Evolutionary conservation across 805 yeast species (phyloP).

Genomic region (Candida dajiaensis): DNA sequence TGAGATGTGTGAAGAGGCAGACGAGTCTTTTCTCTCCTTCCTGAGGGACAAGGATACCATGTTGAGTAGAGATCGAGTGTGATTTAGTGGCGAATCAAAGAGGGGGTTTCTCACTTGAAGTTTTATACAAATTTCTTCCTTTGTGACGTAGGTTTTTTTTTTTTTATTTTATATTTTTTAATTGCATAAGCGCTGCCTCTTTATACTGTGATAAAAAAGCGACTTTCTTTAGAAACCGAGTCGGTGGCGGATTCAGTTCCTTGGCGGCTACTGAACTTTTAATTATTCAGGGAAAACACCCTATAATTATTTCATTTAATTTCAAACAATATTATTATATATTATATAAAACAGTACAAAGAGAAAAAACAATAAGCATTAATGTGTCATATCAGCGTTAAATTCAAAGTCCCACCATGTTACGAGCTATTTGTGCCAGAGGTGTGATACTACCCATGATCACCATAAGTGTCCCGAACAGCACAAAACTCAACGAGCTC

Average conservation of each 20-base stretch:
- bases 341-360: not conserved
- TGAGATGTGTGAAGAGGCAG: not conserved
- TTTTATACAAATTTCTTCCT: not conserved
- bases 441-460: conserved; percentile 58
- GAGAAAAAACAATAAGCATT: not conserved
- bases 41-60: not conserved
- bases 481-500: conserved; percentile 62
- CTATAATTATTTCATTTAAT: no score
- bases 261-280: not conserved
- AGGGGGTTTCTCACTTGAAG: not conserved
- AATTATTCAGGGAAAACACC: no score
- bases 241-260: not conserved
- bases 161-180: no score
- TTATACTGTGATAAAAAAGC: no score
- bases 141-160: not conserved
- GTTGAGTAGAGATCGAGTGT: not conserved
- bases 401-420: conserved; percentile 36
- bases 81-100: not conserved
- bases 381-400: not conserved
- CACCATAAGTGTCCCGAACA: conserved; percentile 71
- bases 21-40: not conserved
- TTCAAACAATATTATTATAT: no score
- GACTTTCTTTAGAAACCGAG: not conserved
- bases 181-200: not conserved
- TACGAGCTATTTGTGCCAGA: conserved; percentile 39